Evolutionary conservation across 108 stramenopile species (phyloP).

Genomic region (Chaetoceros tenuissimus): DNA sequence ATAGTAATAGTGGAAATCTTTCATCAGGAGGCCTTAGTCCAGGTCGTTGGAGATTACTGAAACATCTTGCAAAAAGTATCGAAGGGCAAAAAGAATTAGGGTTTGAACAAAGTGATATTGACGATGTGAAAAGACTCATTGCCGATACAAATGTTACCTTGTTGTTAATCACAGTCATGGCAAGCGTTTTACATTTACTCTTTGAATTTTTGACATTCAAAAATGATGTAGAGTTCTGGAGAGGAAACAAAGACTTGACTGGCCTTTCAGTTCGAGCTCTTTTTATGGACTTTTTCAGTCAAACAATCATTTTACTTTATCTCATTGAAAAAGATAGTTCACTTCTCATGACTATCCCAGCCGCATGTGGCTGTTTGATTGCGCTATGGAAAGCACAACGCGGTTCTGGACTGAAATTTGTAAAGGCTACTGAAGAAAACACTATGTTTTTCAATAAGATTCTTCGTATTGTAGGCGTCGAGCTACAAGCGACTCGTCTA

Average conservation of each 20-base stretch:
- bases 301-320: conserved; percentile 80
- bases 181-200: conserved; percentile 84
- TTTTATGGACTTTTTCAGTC: conserved; percentile 83
- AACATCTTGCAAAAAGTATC: conserved; percentile 63
- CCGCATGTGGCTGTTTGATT: conserved; percentile 67
- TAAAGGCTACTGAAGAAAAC: conserved; percentile 22
- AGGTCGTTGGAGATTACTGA: conserved; percentile 70
- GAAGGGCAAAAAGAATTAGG: conserved; percentile 82
- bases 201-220: conserved; percentile 95
- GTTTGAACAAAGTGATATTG: conserved; percentile 90
- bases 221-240: conserved; percentile 91
- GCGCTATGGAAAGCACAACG: conserved; percentile 79
- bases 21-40: conserved; percentile 68
- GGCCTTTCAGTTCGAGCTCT: conserved; percentile 78
- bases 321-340: conserved; percentile 84
- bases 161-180: conserved; percentile 82
- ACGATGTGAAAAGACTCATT: conserved; percentile 70
- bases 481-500: conserved; percentile 61
- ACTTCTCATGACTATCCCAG: conserved; percentile 79
- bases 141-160: conserved; percentile 79
- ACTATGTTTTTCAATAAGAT: conserved; percentile 47
- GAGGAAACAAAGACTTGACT: conserved; percentile 76
- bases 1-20: conserved; percentile 16
- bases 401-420: conserved; percentile 56
- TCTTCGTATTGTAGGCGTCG: conserved; percentile 56